Base-by-base conservation (phyloP, 2,329 filamentous ascomycete species). In the Tolypocladium sp. region DNA sequence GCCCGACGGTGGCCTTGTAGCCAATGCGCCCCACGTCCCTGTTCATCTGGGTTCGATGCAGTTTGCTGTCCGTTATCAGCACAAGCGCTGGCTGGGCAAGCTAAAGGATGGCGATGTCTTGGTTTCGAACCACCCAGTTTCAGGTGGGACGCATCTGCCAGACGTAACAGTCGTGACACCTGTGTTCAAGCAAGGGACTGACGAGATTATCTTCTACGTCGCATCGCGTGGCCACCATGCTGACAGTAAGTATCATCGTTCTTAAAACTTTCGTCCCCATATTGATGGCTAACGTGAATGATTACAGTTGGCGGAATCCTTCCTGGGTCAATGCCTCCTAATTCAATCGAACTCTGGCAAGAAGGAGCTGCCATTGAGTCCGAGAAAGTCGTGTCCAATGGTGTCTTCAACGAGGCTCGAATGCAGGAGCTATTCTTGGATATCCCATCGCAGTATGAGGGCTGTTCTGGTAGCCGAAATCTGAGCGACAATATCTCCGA, bases 401-500 rank as follows among this genome's bases (percentile, higher is more conserved):
- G 90, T 13, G 79, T 84, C 25, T 93, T 95, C 74, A 85, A 94
- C 66, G 91, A 95, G 69, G 79, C 88, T 62, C 81, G 89, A 5
- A 88, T 94, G 57, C 85, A 82, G 0, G 82, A 92, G 64, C 75
- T 91, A 0, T 77, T 95, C 6, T 84, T 90, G 57, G 78, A 85
- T 17, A 88, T 92, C 62, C 91, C 91, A 0, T 88, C 88, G 0
- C 79, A 87, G 65, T 86, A 89, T 63, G 84, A 86, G 0, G 91
- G 89, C 1, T 94, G 90, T 74, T 87, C 83, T 57, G 91, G 90
- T 2, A 92, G 91, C 0, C 79, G 91, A 51, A 92, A 89, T 68
- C 77, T 95, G 1, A 85, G 83, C 10, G 91, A 96, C 71, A 95
- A 95, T 69, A 79, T 95, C 64, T 92, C 91, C 57, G 91, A 95